These are phyloP conservation scores for Euphorbia celastroides DNA, from an alignment of 441 rosid genomes.

Conservation along the genomic window DNA sequence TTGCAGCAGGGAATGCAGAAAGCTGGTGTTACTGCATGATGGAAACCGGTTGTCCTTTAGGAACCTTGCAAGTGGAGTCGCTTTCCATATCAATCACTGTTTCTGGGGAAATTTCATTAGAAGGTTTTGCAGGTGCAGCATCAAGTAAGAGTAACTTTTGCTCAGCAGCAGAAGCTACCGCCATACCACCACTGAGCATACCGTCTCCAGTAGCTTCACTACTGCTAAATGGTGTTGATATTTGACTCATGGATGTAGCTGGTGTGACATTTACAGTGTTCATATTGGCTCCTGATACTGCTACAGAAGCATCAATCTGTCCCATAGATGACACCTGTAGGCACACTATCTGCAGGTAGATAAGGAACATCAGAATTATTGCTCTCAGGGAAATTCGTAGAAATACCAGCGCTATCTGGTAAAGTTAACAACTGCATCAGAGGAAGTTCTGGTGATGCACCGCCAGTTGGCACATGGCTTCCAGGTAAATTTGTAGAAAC, in stretches of 20 bases:
- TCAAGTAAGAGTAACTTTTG: slow-evolving; percentile 16
- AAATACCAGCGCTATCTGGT: slow-evolving; percentile 6
- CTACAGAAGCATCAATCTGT: slow-evolving; percentile 13
- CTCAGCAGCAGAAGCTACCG: background rate
- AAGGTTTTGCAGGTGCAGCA: slow-evolving; percentile 20
- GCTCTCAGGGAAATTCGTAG: no score
- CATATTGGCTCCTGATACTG: slow-evolving; percentile 13
- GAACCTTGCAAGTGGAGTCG: slow-evolving; percentile 14
- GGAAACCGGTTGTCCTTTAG: slow-evolving; percentile 21
- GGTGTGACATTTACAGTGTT: slow-evolving; percentile 3
- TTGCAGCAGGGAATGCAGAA: slow-evolving; percentile 20
- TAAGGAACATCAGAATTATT: background rate
- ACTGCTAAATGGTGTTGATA: background rate
- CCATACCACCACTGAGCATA: background rate
- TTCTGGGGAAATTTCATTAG: slow-evolving; percentile 21
- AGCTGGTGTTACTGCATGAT: slow-evolving; percentile 25
- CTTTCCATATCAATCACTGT: slow-evolving; percentile 16
- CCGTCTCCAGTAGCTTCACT: slow-evolving; percentile 4
- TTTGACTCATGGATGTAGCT: slow-evolving; percentile 13
- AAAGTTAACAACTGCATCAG: background rate
- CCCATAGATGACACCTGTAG: slow-evolving; percentile 5
- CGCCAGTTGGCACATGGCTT: slow-evolving; percentile 1
- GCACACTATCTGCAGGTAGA: slow-evolving; percentile 12
- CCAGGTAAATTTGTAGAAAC: slow-evolving; percentile 3
- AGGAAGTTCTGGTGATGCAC: slow-evolving; percentile 5